Percentiles rank a stretch among this genome's conserved stretches.
phyloP scores from a whole-genome alignment of 176 grass and related monocot species.

The Pontederia crassipes region DNA sequence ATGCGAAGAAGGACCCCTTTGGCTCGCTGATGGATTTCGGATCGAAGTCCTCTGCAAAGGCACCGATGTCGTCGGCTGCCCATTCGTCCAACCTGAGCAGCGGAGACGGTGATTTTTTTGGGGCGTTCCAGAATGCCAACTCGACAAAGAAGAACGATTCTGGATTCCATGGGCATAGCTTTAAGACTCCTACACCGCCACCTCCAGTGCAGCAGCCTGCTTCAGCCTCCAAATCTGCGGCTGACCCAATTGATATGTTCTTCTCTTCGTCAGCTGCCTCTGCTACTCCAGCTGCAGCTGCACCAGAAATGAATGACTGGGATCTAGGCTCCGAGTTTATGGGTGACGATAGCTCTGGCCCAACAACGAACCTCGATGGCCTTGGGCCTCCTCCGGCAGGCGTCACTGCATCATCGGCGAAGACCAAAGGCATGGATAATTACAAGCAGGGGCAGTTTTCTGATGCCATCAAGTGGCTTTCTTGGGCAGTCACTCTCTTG shows the following conservation, averaged over 20 bases:
- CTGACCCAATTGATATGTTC: conserved; percentile 59
- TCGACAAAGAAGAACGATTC: conserved; percentile 14
- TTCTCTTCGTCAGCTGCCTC: conserved; percentile 50
- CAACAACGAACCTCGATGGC: conserved; percentile 84
- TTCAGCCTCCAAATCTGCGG: conserved; percentile 27
- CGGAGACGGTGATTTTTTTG: conserved; percentile 24
- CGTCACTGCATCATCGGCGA: conserved; percentile 48
- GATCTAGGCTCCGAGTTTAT: conserved; percentile 60
- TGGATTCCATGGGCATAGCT: conserved; percentile 15
- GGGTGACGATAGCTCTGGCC: conserved; percentile 34
- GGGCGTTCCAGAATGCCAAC: conserved; percentile 36
- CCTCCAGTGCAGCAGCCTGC: conserved; percentile 15
- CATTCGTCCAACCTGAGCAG: conserved; percentile 23
- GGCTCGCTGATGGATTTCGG: conserved; percentile 66
- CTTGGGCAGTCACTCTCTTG: conserved; percentile 76
- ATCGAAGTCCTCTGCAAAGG: conserved; percentile 37
- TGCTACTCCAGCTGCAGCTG: conserved; percentile 36
- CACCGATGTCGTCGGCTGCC: conserved; percentile 15
- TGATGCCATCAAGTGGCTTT: conserved; percentile 97
- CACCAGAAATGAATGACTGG: conserved; percentile 78
- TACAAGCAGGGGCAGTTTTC: conserved; percentile 95
- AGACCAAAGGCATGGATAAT: conserved; percentile 79
- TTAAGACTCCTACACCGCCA: conserved; percentile 22
- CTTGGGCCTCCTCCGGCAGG: conserved; percentile 73
- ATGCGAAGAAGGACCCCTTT: conserved; percentile 70